Evolutionary conservation across 1,284 basidiomycete species (phyloP).

Genomic region (Boletus sp.): DNA sequence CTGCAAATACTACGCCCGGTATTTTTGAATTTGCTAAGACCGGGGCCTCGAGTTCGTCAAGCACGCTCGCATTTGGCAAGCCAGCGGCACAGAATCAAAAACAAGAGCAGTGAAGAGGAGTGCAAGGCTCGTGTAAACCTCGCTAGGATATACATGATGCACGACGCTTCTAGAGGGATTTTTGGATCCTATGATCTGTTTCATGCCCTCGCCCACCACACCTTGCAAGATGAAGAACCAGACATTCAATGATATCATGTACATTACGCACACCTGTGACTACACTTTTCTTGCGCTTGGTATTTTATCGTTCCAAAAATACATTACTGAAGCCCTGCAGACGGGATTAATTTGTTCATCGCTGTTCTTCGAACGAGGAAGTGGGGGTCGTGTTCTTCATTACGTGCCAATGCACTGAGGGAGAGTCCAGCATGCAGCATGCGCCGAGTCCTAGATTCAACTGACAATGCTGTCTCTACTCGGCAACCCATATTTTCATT

Average conservation of each 20-base stretch:
- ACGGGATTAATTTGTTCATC: neutral
- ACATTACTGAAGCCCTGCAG: neutral
- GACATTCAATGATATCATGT: constrained; percentile 12
- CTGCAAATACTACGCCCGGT: constrained; percentile 21
- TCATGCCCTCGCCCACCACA: neutral
- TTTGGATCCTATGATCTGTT: neutral
- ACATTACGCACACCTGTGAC: constrained; percentile 16
- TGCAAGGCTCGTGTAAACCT: neutral
- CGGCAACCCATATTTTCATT: too few relatives aligned
- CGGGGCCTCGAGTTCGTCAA: constrained; percentile 14
- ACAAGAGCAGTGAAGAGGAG: constrained; percentile 28
- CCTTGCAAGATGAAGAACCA: constrained; percentile 2
- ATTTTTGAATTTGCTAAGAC: constrained; percentile 34
- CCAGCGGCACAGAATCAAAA: constrained; percentile 30
- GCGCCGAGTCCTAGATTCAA: too few relatives aligned
- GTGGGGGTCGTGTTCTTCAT: neutral
- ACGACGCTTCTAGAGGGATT: neutral
- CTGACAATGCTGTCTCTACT: too few relatives aligned
- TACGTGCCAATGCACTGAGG: too few relatives aligned
- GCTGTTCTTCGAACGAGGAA: neutral
- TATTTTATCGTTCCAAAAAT: neutral
- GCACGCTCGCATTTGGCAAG: constrained; percentile 26
- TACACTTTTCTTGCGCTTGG: neutral
- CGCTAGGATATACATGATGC: neutral
- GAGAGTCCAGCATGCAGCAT: too few relatives aligned